Base-by-base conservation (phyloP, 2,329 filamentous ascomycete species). In the Diaporthe citriasiana region DNA sequence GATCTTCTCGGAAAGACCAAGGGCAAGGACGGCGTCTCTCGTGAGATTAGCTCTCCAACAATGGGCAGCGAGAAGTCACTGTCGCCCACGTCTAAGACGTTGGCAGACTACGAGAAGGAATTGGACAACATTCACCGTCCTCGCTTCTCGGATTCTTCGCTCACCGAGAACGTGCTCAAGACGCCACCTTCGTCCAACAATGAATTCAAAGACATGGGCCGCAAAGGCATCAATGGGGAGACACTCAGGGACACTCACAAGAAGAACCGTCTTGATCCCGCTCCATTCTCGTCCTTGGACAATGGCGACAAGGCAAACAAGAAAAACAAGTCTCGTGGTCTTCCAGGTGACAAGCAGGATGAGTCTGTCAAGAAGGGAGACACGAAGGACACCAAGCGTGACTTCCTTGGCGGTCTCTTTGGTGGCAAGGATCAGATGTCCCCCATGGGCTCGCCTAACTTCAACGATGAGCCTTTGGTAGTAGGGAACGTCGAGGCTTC, bases 291-390 rank as follows among this genome's bases (percentile, higher is more conserved):
- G 7, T 60, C 69, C 10, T 27, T 35, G 27, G 15, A 19, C 17
- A 53, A 56, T 17, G 42, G 42, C 27, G 53, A 70, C 5, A 66
- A 72, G 59, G 40, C 15, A 17, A 33, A n/a, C 25, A 66, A 68
- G n/a, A 74, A 60, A 25, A 72, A 60, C 22, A 60, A 53, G 51
- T 65, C 40, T 56, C 53, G 42, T 30, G 60, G 22, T n/a, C 35
- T 55, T 22, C 10, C 45, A 15, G n/a, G 9, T 19, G 57, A 53
- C 33, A 53, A 42, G 22, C 25, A 71, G 45, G 22, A 30, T 42
- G 56, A 53, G 12, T n/a, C 56, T 27, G 3, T 19, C 15, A 9
- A 27, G 35, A 38, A 71, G 13, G 53, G 9, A 27, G 56, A 53
- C 1, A 17, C 35, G 35, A 71, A 63, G 35, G 56, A 53, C 1